Percentiles rank a stretch among this genome's conserved stretches.
Evolutionary conservation across 208 protist genomes (phyloP).

Genomic region (Willaertia magna): DNA sequence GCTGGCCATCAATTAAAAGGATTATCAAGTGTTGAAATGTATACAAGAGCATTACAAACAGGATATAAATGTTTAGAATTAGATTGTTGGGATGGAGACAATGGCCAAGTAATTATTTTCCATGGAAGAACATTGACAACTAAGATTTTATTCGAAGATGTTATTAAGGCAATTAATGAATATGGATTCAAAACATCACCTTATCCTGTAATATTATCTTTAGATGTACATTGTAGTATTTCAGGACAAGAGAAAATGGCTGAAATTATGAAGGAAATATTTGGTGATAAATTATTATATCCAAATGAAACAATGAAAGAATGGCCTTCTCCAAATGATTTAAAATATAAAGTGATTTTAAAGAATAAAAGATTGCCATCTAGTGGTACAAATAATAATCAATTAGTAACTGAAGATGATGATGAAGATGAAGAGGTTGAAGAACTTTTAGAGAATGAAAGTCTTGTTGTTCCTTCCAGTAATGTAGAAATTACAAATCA

Average conservation of each 20-base stretch:
- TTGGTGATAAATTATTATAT: constrained; percentile 19
- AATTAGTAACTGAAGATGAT: background rate
- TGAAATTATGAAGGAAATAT: constrained; percentile 29
- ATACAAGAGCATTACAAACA: constrained; percentile 16
- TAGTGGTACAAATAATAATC: background rate
- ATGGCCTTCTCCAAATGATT: background rate
- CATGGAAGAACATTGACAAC: constrained; percentile 55
- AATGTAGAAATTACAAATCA: no score
- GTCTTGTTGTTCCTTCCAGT: no score
- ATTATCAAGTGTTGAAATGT: constrained; percentile 23
- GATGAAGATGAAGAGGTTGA: background rate
- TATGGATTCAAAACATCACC: constrained; percentile 40
- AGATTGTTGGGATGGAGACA: constrained; percentile 58
- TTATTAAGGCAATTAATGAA: constrained; percentile 34
- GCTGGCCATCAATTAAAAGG: constrained; percentile 67
- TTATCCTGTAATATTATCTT: constrained; percentile 53
- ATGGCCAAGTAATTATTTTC: constrained; percentile 49
- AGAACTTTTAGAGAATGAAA: no score
- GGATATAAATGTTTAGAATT: constrained; percentile 51
- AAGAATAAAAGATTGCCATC: background rate
- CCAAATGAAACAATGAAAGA: background rate
- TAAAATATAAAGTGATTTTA: background rate
- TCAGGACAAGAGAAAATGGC: constrained; percentile 49
- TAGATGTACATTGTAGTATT: constrained; percentile 51
- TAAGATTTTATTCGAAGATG: constrained; percentile 46